Base-by-base conservation (phyloP, 2,329 filamentous ascomycete species). In the Xylaria multiplex region DNA sequence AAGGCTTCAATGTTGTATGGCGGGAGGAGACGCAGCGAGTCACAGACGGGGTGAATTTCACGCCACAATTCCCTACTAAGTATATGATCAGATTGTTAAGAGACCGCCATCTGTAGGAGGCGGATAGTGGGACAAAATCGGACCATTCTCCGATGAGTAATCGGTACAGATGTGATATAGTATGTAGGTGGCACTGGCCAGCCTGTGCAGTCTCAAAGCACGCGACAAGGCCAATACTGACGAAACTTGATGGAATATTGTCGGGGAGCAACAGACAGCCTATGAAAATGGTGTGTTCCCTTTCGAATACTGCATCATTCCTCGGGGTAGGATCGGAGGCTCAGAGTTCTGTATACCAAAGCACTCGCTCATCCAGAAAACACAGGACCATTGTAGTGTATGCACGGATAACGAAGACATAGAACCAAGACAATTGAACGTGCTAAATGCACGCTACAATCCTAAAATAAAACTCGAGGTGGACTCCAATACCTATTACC, bases 221-320 rank as follows among this genome's bases (percentile, higher is more conserved):
- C 62, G 62, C 37, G 48, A 65, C 57, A 55, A 46, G 19, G 48
- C 46, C 24, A 67, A 65, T 67, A 58, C 43, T 67, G 65, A 60
- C 58, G 65, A 45, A 40, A 67, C 13, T 37, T 65, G 65, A 65
- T 52, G 65, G 37, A 58, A 67, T 65, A 11, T 45, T 35, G 19
- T 16, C 45, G 53, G 22, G 11, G 40, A 48, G 27, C 27, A 45
- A 64, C 4, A 57, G 30, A 55, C 35, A 45, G 55, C 48, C 59
- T 55, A 35, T 16, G 6, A 30, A 55, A 50, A 61, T 65, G 54
- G 24, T 54, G 22, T 62, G 16, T 58, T 62, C 32, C 30, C 37
- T 50, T 22, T 42, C 11, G 13, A 14, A 35, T 16, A 32, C 49
- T 55, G 32, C 57, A 54, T 56, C 56, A 55, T 55, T 24, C 40